These are phyloP conservation scores for Apophysomyces ossiformis DNA, from an alignment of 371 early-diverging fungal species.

Conservation along the genomic window DNA sequence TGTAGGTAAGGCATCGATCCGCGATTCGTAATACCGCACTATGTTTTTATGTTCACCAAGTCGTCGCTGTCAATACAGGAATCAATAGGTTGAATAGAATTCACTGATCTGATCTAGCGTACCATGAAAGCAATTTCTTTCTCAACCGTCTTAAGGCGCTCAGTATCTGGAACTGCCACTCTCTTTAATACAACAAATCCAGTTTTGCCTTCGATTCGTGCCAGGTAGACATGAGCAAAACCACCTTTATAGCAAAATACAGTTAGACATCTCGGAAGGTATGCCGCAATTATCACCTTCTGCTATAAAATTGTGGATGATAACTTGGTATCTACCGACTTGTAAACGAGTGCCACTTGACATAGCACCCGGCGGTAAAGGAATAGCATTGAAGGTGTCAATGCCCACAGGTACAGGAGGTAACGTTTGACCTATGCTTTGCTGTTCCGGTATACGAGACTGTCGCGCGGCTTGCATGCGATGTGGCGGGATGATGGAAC, in stretches of 20 bases:
- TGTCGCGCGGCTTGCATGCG: constrained; percentile 24
- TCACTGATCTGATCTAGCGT: constrained; percentile 16
- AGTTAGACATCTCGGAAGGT: neutral
- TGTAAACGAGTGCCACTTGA: constrained; percentile 57
- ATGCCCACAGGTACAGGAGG: constrained; percentile 55
- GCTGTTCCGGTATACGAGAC: constrained; percentile 54
- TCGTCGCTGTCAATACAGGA: constrained; percentile 50
- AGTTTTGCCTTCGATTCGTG: constrained; percentile 59
- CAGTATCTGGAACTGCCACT: constrained; percentile 74
- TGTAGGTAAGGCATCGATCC: constrained; percentile 59
- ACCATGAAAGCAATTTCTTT: constrained; percentile 84
- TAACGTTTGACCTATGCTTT: constrained; percentile 49
- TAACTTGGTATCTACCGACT: constrained; percentile 56
- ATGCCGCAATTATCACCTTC: constrained; percentile 36
- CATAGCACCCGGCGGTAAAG: constrained; percentile 51
- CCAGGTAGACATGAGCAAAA: constrained; percentile 87
- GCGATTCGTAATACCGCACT: constrained; percentile 78
- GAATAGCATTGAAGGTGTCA: constrained; percentile 37
- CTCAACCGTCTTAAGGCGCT: constrained; percentile 63
- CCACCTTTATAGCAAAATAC: constrained; percentile 62
- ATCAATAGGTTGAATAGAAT: neutral
- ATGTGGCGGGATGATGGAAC: constrained; percentile 4
- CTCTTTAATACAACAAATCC: constrained; percentile 77
- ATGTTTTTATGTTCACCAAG: constrained; percentile 84
- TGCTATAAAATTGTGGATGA: constrained; percentile 57